These are phyloP conservation scores for Boeremia exigua DNA, from an alignment of 2,329 filamentous ascomycete genomes.

Conservation along the genomic window DNA sequence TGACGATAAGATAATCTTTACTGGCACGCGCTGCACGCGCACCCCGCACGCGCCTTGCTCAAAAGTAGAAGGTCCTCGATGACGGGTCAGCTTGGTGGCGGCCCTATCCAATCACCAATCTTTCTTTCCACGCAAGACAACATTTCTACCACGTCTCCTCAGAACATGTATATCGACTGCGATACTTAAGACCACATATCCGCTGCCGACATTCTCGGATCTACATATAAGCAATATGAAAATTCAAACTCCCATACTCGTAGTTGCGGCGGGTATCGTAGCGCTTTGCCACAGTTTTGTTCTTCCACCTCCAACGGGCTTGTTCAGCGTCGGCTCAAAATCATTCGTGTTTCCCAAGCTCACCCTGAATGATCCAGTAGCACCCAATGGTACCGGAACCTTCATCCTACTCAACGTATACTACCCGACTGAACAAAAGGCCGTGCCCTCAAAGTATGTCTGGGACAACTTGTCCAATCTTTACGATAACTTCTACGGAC, in stretches of 20 bases:
- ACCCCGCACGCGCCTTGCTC: neutral
- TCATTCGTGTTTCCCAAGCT: slow-evolving; percentile 18
- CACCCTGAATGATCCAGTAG: slow-evolving; percentile 20
- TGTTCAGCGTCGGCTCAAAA: slow-evolving; percentile 20
- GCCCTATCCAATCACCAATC: neutral
- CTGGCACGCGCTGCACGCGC: neutral
- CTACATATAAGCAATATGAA: neutral
- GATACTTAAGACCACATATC: neutral
- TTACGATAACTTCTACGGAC: neutral
- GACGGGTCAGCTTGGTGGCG: neutral
- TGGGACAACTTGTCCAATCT: neutral
- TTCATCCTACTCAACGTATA: slow-evolving; percentile 23
- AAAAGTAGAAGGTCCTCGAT: neutral
- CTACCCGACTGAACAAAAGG: slow-evolving; percentile 16
- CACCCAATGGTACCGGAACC: slow-evolving; percentile 15
- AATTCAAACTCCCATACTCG: slow-evolving; percentile 21
- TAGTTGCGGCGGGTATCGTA: neutral
- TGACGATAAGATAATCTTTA: neutral
- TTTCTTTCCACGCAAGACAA: neutral
- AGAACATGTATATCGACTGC: neutral
- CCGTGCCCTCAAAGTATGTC: slow-evolving; percentile 9
- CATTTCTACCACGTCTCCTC: neutral
- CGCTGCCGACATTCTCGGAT: neutral
- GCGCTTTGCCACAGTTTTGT: neutral
- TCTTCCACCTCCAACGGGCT: slow-evolving; percentile 24